Conservation (phyloP, 1,284 basidiomycete species). For the Dichomitus squalens region DNA sequence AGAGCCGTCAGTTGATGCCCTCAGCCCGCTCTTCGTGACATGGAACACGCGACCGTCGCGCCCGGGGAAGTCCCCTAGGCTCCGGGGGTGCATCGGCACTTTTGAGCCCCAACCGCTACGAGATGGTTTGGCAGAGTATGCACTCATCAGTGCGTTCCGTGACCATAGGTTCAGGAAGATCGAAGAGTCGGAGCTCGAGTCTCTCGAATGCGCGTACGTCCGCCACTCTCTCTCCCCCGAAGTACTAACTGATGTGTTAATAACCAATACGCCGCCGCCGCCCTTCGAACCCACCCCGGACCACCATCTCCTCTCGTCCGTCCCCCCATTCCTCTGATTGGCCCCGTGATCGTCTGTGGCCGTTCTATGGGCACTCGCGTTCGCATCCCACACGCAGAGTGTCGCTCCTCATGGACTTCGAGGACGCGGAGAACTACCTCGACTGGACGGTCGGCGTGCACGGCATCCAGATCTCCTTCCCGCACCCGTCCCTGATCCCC, state of each 20-base stretch:
- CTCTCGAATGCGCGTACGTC: conserved; percentile 84
- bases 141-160: conserved; percentile 81
- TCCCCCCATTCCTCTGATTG: neutral
- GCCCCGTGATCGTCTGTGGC: neutral
- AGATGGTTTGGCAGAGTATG: conserved; percentile 87
- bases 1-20: neutral
- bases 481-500: conserved; percentile 68
- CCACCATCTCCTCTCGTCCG: neutral
- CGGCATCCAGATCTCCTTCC: conserved; percentile 90
- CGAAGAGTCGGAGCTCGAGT: conserved; percentile 72
- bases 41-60: conserved; percentile 82
- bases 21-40: conserved; percentile 93
- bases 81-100: conserved; percentile 95
- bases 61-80: conserved; percentile 57
- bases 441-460: conserved; percentile 94
- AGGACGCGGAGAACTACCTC: conserved; percentile 82
- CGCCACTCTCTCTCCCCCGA: conserved; percentile 1
- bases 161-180: conserved; percentile 77
- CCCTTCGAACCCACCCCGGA: neutral
- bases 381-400: conserved; percentile 52
- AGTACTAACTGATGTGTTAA: conserved; percentile 10
- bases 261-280: neutral
- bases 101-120: conserved; percentile 81
- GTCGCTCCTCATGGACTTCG: conserved; percentile 92
- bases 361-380: neutral